Percentiles rank a stretch among this genome's conserved stretches.
phyloP scores from a whole-genome alignment of 2,329 filamentous ascomycete genomes.

The Verticillium nonalfalfae region DNA sequence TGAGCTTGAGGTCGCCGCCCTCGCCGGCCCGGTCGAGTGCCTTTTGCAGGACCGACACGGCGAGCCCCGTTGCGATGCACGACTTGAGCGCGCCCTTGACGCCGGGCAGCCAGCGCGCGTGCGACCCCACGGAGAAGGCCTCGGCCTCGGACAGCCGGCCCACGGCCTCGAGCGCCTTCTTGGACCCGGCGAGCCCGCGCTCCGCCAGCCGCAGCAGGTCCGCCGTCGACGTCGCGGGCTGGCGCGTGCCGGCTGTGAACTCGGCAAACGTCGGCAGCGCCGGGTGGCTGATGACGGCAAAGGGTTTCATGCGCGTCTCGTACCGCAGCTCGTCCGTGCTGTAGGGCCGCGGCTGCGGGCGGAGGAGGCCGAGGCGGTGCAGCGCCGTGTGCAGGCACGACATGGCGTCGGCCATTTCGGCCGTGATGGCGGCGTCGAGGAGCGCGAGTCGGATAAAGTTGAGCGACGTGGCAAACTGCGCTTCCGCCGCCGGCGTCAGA shows the following conservation, averaged over 20 bases:
- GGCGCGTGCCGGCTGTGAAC: constrained; percentile 40
- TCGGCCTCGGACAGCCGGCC: constrained; percentile 43
- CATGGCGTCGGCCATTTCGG: constrained; percentile 48
- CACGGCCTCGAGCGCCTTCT: constrained; percentile 50
- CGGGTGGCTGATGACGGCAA: constrained; percentile 61
- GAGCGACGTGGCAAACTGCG: constrained; percentile 40
- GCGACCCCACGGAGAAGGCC: constrained; percentile 48
- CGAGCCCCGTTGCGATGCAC: constrained; percentile 64
- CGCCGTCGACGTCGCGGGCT: constrained; percentile 27
- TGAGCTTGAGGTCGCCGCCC: constrained; percentile 29
- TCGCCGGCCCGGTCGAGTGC: constrained; percentile 32
- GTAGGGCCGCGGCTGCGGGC: constrained; percentile 52
- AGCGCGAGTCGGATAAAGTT: constrained; percentile 53
- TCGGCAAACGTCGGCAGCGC: constrained; percentile 59
- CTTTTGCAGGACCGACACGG: constrained; percentile 54
- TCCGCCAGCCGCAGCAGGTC: constrained; percentile 40
- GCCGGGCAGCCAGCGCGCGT: constrained; percentile 56
- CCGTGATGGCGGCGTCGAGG: constrained; percentile 58
- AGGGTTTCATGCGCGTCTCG: constrained; percentile 82
- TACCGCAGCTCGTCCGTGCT: constrained; percentile 64
- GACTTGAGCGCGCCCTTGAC: constrained; percentile 58
- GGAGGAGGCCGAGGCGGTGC: constrained; percentile 49
- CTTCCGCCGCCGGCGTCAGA: constrained; percentile 25
- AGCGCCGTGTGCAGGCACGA: constrained; percentile 61
- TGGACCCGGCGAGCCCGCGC: constrained; percentile 38